These are phyloP conservation scores for Phytophthora palmivora DNA, from an alignment of 352 stramenopile species.

Conservation along the genomic window DNA sequence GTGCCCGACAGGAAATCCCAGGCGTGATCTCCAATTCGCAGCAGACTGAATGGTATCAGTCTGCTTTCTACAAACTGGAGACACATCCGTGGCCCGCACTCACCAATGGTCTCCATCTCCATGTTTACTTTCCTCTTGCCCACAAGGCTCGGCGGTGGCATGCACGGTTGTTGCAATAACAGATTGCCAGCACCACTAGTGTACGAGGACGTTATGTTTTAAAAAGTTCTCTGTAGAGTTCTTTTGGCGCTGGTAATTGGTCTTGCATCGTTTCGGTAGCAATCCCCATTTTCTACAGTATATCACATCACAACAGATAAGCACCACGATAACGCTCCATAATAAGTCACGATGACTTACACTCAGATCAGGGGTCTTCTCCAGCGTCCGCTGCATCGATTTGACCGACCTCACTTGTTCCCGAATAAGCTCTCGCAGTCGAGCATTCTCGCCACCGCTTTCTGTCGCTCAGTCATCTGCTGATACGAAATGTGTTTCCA, in stretches of 20 bases:
- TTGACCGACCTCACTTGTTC: conserved; percentile 49
- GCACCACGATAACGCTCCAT: conserved; percentile 1
- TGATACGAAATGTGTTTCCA: conserved; percentile 60
- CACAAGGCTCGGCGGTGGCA: conserved; percentile 27
- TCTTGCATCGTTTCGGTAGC: not conserved
- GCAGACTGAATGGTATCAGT: conserved; percentile 43
- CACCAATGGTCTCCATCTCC: conserved; percentile 48
- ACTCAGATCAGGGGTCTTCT: conserved; percentile 40
- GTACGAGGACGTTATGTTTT: conserved; percentile 45
- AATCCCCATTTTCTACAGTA: conserved; percentile 36
- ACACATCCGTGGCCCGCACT: conserved; percentile 42
- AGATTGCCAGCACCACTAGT: conserved; percentile 19
- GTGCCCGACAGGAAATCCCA: conserved; percentile 51
- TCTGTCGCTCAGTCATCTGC: conserved; percentile 52
- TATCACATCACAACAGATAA: conserved; percentile 9
- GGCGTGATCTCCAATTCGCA: conserved; percentile 40
- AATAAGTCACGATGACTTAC: conserved; percentile 14
- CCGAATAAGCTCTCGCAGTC: conserved; percentile 52
- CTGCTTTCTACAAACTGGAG: conserved; percentile 58
- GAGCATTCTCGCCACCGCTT: conserved; percentile 52
- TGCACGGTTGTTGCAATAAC: conserved; percentile 40
- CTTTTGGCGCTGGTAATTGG: conserved; percentile 21
- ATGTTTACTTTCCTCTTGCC: conserved; percentile 54
- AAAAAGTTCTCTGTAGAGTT: conserved; percentile 52
- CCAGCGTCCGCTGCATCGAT: conserved; percentile 38